Conservation (phyloP, 2,329 filamentous ascomycete genomes). For the Xylaria sp. region DNA sequence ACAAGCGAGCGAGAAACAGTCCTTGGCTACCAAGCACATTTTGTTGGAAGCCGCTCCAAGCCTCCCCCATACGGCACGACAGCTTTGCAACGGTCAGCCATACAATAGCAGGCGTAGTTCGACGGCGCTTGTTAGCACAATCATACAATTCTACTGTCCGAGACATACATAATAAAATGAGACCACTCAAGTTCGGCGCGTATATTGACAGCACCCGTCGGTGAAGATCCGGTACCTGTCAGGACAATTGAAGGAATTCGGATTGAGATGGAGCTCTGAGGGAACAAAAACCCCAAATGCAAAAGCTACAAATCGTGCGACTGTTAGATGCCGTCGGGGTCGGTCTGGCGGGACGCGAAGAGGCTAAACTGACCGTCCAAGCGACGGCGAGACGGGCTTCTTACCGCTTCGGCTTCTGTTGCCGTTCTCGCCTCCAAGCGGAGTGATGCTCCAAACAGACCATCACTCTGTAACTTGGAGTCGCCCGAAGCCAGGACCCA, state of each 20-base stretch:
- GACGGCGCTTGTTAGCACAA: not conserved
- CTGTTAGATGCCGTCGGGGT: not conserved
- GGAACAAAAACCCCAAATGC: not conserved
- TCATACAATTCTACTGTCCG: not conserved
- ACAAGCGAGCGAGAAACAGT: too few relatives aligned
- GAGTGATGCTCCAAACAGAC: not conserved
- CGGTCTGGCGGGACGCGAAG: not conserved
- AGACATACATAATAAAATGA: conserved; percentile 6
- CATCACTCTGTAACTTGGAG: not conserved
- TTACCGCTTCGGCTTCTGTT: conserved; percentile 1
- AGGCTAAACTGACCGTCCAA: not conserved
- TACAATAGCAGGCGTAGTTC: conserved; percentile 7
- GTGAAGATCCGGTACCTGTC: not conserved
- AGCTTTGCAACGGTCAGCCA: not conserved
- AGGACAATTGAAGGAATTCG: not conserved
- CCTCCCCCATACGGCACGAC: not conserved
- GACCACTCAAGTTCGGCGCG: not conserved
- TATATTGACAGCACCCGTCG: not conserved
- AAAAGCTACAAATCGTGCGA: not conserved
- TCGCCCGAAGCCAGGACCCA: not conserved
- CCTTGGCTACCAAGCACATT: not conserved
- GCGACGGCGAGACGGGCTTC: not conserved
- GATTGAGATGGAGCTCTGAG: not conserved
- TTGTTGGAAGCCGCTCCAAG: not conserved
- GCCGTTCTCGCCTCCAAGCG: conserved; percentile 2